These are phyloP conservation scores for Phaffia tasmanica DNA, from an alignment of 768 basidiomycete genomes.

Conservation along the genomic window DNA sequence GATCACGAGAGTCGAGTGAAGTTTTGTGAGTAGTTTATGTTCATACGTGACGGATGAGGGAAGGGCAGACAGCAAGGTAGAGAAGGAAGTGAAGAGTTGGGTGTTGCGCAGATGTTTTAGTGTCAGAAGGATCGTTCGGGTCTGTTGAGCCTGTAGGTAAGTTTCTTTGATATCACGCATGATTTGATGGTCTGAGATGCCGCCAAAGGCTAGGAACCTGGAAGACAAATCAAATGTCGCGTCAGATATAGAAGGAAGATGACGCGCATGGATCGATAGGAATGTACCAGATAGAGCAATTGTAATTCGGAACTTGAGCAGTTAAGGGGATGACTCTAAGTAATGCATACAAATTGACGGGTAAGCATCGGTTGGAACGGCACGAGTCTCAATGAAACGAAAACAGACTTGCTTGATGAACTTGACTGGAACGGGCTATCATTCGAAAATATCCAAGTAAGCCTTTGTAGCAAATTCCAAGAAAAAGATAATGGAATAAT, in stretches of 20 bases:
- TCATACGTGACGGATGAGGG: constrained; percentile 16
- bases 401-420: constrained; percentile 6
- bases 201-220: constrained; percentile 27
- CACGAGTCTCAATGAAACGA: no score
- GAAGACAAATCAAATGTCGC: background rate
- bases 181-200: constrained; percentile 9
- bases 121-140: constrained; percentile 24
- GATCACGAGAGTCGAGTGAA: constrained; percentile 24
- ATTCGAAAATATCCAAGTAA: no score
- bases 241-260: background rate
- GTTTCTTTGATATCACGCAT: constrained; percentile 11
- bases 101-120: constrained; percentile 27
- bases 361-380: background rate
- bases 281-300: constrained; percentile 18
- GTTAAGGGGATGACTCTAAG: background rate
- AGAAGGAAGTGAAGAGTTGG: constrained; percentile 17
- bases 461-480: background rate
- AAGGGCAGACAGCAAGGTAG: constrained; percentile 12
- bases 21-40: constrained; percentile 24
- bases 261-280: background rate
- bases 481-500: background rate
- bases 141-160: constrained; percentile 22
- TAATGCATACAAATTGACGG: background rate
- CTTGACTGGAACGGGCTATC: background rate
- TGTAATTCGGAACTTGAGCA: constrained; percentile 21